Conservation (phyloP, 768 basidiomycete genomes). For the Phaffia tasmanica region DNA sequence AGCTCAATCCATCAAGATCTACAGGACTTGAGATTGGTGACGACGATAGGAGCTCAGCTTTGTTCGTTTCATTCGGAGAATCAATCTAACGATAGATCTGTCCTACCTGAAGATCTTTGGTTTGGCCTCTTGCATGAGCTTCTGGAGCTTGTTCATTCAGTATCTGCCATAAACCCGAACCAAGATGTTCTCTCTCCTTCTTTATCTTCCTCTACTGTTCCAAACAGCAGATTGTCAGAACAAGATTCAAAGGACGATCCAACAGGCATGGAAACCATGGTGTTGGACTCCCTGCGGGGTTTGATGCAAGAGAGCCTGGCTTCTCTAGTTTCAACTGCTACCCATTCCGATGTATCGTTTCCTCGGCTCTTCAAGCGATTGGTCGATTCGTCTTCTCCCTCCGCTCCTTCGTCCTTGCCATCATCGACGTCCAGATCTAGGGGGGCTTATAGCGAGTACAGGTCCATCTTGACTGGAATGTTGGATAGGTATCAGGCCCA, state of each 20-base stretch:
- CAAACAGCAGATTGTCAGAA: background rate
- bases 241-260: background rate
- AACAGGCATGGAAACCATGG: conserved; percentile 22
- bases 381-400: conserved; percentile 56
- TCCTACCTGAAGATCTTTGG: conserved; percentile 65
- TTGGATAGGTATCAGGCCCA: conserved; percentile 86
- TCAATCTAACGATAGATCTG: background rate
- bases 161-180: conserved; percentile 41
- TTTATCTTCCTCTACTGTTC: background rate
- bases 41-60: conserved; percentile 52
- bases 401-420: conserved; percentile 44
- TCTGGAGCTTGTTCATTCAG: conserved; percentile 61
- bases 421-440: conserved; percentile 40
- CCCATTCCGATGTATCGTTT: conserved; percentile 70
- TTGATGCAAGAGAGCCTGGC: conserved; percentile 77
- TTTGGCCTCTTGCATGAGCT: conserved; percentile 72
- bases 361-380: conserved; percentile 85
- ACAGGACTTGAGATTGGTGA: conserved; percentile 50
- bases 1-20: conserved; percentile 36
- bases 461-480: conserved; percentile 86
- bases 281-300: conserved; percentile 51
- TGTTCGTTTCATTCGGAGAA: conserved; percentile 51
- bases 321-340: conserved; percentile 70
- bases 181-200: background rate
- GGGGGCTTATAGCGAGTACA: conserved; percentile 68